Evolutionary conservation across 2,329 filamentous ascomycete species (phyloP).

Genomic region (Metarhizium album): DNA sequence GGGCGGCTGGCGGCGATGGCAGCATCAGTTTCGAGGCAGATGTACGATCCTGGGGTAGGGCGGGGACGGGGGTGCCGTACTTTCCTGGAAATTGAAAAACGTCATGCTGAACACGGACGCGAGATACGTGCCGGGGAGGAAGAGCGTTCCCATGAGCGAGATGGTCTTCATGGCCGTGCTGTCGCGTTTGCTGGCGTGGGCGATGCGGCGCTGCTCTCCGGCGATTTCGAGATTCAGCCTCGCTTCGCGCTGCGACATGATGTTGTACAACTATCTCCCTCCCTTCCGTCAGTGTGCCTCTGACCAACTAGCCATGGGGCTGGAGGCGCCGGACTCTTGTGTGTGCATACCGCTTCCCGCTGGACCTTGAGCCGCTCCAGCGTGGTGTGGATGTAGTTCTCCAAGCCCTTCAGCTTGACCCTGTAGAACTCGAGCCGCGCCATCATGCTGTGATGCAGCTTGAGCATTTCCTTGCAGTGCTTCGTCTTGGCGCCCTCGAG

Average conservation of each 20-base stretch:
- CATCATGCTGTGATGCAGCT: slow-evolving; percentile 41
- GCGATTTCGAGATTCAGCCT: slow-evolving; percentile 54
- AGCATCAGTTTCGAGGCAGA: not conserved
- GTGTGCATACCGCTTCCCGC: slow-evolving; percentile 41
- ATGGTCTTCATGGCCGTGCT: slow-evolving; percentile 56
- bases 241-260: slow-evolving; percentile 54
- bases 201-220: slow-evolving; percentile 46
- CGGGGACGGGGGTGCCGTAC: slow-evolving; percentile 18
- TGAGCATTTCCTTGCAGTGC: slow-evolving; percentile 25
- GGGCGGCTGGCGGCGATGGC: slow-evolving; percentile 15
- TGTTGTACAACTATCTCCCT: slow-evolving; percentile 48
- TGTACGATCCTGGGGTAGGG: no score
- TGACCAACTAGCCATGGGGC: not conserved
- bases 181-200: slow-evolving; percentile 49
- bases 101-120: slow-evolving; percentile 56
- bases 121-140: slow-evolving; percentile 51
- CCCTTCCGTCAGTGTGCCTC: not conserved
- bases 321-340: not conserved
- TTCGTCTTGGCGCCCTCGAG: slow-evolving; percentile 16
- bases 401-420: slow-evolving; percentile 49
- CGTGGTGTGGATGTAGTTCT: slow-evolving; percentile 53
- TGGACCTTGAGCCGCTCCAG: slow-evolving; percentile 51
- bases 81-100: slow-evolving; percentile 51
- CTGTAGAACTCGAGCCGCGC: slow-evolving; percentile 48
- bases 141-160: slow-evolving; percentile 51